Evolutionary conservation across 1,139 yeast species (phyloP), one percentile per base, ranked within the genome.

Genomic region (Hansenula anomala): DNA sequence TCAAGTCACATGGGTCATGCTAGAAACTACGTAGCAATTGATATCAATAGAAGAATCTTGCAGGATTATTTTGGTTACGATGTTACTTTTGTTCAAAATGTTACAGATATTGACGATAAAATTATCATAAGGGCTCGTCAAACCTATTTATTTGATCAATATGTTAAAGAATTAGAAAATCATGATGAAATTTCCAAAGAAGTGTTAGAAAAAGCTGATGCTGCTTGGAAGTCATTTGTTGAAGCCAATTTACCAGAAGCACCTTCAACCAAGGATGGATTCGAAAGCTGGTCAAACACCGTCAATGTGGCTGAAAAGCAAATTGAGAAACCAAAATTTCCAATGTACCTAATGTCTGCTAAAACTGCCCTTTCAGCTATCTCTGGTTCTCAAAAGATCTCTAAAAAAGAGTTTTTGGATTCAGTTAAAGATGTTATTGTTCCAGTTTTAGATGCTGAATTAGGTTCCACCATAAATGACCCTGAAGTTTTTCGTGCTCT

Each of bases 1-100:
- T 81, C 94, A 33, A 79, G 94, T 38, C 99, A 92, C 59, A 88
- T 92, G 97, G 99, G 99, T n/a, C 99, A 94, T 63, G 98, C 98
- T 17, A 73, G 98, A 62, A 92, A 92, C 66, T 94, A 92, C 59
- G 97, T 92, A 36, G 79, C 96, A 10, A 86, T 88, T 39, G 98
- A 94, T 61, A 88, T 92, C 58, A 85, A 88, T 58, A 78, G 98
- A 59, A 75, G 98, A 51, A 75, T 94, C 36, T 61, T 92, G 49
- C 87, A 81, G 59, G 89, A 90, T 59, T 90, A 88, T 63, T 92
- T 94, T 64, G 95, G 96, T 17, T 92, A 87, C 64, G 79, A 86
- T 52, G 75, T 92, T 35, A 72, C 72, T 37, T 92, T 89, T 62
- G 89, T 94, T 37, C 99, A 94, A 66, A 92, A 92, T 56, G 97